Evolutionary conservation across 2,329 filamentous ascomycete species (phyloP), one percentile per base, ranked within the genome.

Genomic region (Neonectria sp.): DNA sequence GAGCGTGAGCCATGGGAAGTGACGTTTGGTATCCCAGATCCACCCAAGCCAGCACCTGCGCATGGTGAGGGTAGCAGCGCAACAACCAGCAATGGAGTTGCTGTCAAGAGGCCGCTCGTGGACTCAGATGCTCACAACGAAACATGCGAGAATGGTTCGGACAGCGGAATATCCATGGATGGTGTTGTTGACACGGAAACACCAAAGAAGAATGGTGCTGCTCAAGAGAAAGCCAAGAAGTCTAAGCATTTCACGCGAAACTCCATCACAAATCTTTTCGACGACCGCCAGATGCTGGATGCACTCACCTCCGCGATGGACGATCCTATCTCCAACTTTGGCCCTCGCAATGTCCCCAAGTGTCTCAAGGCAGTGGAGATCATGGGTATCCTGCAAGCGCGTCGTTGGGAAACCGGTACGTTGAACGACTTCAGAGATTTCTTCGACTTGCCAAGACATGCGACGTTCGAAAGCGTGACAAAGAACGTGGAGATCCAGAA

Each of bases 401-500:
- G 89, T 35, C 80, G 83, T 21, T 91, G 89, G 89, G 85, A 87
- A 55, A 79, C 88, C 6, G 87, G 86, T 4, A 87, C 87, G 0
- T 80, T 91, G 62, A 91, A 91, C 67, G 89, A 91, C 76, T 90
- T 91, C 79, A 82, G 89, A 53, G 85, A 89, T 68, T 88, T 89
- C 80, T 91, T 91, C 70, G 82, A 83, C 17, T 78, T 91, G 53
- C 85, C 86, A 72, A 81, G 84, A 0, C 85, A 91, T 68, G 81
- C 82, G 4, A 86, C 83, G 0, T 91, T 91, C 67, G 87, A 89
- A 7, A 53, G 43, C 0, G 57, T 70, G 12, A 68, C 60, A 1
- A 24, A 27, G 1, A 55, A 68, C 55, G 21, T 21, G 11, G 55
- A 70, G 25, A 56, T 69, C 2, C 61, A 67, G 21, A 55, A 58